Conservation (phyloP, 2,329 filamentous ascomycete species). For the Aspergillus sp. region DNA sequence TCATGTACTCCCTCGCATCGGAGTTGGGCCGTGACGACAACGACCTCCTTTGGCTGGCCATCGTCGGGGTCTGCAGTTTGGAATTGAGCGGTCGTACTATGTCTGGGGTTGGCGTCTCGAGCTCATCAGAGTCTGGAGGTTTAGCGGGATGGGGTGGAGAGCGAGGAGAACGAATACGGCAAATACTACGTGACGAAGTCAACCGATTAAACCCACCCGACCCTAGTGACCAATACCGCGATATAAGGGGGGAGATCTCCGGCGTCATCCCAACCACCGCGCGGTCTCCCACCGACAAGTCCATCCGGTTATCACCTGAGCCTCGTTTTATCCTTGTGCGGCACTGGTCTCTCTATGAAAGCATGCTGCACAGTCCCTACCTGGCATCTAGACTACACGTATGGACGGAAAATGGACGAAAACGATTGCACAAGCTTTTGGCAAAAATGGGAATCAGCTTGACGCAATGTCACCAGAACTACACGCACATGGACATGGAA, state of each 20-base stretch:
- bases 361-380: slow-evolving; percentile 96
- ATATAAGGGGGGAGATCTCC: slow-evolving; percentile 64
- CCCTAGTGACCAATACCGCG: slow-evolving; percentile 56
- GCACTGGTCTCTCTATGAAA: slow-evolving; percentile 97
- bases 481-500: slow-evolving; percentile 98
- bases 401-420: slow-evolving; percentile 87
- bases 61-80: slow-evolving; percentile 91
- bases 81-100: slow-evolving; percentile 87
- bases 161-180: slow-evolving; percentile 78
- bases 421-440: slow-evolving; percentile 86
- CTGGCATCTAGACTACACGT: slow-evolving; percentile 88
- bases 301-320: slow-evolving; percentile 89
- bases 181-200: slow-evolving; percentile 88
- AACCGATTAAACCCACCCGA: slow-evolving; percentile 84
- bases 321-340: slow-evolving; percentile 88
- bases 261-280: slow-evolving; percentile 90
- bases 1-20: slow-evolving; percentile 91
- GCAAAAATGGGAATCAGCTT: slow-evolving; percentile 98
- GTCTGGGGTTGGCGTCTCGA: slow-evolving; percentile 68
- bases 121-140: slow-evolving; percentile 54
- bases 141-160: slow-evolving; percentile 76
- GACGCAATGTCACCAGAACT: slow-evolving; percentile 90
- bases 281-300: slow-evolving; percentile 82
- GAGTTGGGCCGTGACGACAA: slow-evolving; percentile 96
- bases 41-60: slow-evolving; percentile 89